These are phyloP conservation scores for Nyctanthes arbortristis DNA, from an alignment of 257 asterid species.

Conservation along the genomic window DNA sequence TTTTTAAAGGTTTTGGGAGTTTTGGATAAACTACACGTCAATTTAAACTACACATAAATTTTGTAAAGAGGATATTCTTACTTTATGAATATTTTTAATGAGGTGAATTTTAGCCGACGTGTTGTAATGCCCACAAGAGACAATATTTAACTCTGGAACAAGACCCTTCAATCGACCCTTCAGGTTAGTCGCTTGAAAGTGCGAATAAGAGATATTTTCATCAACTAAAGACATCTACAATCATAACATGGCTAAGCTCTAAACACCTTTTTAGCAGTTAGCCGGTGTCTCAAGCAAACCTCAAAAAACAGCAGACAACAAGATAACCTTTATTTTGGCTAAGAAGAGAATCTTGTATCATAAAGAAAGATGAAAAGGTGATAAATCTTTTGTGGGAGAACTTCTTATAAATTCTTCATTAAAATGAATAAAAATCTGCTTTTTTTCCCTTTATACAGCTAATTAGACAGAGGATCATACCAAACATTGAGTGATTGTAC, in stretches of 20 bases:
- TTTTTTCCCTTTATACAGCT: background rate
- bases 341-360: background rate
- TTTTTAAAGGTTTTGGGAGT: constrained; percentile 19
- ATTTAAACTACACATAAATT: background rate
- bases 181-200: too few relatives aligned
- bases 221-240: too few relatives aligned
- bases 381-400: background rate
- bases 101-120: too few relatives aligned
- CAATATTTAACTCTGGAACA: too few relatives aligned
- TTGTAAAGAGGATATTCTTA: too few relatives aligned
- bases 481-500: too few relatives aligned
- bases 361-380: background rate
- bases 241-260: too few relatives aligned
- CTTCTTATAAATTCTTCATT: background rate
- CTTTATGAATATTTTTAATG: too few relatives aligned
- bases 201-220: too few relatives aligned
- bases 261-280: too few relatives aligned
- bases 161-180: too few relatives aligned
- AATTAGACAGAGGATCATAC: background rate
- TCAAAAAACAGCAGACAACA: background rate
- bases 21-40: constrained; percentile 5
- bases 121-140: too few relatives aligned
- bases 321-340: background rate
- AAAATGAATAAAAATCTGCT: background rate
- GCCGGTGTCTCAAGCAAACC: background rate